Base-by-base conservation (phyloP, 495 filamentous ascomycete species). In the Hypoxylon fragiforme region DNA sequence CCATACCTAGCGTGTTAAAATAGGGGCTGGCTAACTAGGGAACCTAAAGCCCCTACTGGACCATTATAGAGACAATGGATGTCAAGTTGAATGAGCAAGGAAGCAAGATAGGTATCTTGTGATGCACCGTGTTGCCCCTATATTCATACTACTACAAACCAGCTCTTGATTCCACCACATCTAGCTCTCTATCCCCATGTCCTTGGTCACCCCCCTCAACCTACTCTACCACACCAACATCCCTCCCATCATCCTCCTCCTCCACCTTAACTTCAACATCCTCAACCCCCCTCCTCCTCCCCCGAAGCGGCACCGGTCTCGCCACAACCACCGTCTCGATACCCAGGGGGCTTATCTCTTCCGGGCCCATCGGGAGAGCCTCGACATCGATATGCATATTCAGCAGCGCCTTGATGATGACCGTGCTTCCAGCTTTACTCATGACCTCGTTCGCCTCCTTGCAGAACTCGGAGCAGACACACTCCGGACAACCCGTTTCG, bases 401-500 rank as follows among this genome's bases (percentile, higher is more conserved):
- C 49, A 97, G 68, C 56, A 97, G 63, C 45, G 79, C 81, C 66
- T 83, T 84, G 55, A 97, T 68, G 35, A 97, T 83, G 20, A 97
- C 90, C 38, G 77, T 80, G 9, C 86, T 85, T 0, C 95, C 94
- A 3, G 86, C 88, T 72, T 97, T 97, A 62, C 89, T 92, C 88
- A 96, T 91, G 1, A 97, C 91, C 62, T 88, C 81, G 65, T 96
- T 96, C 56, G 81, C 83, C 72, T 97, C 88, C 64, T 87, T 88
- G 68, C 94, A 97, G 41, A 86, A 73, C 69, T 95, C 91, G 44
- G 84, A 85, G 57, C 86, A 90, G 13, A 92, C 90, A 44, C 81
- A 97, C 70, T 96, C 94, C 13, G 91, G 69, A 73, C 94, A 97
- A 0, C 94, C 94, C 54, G 83, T 80, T 38, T 79, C 69, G 64